A percentile compares a stretch with the other conserved stretches of the same genome.
Evolutionary conservation across 2,329 filamentous ascomycete genomes (phyloP).

Genomic region (Sarocladium kiliense): DNA sequence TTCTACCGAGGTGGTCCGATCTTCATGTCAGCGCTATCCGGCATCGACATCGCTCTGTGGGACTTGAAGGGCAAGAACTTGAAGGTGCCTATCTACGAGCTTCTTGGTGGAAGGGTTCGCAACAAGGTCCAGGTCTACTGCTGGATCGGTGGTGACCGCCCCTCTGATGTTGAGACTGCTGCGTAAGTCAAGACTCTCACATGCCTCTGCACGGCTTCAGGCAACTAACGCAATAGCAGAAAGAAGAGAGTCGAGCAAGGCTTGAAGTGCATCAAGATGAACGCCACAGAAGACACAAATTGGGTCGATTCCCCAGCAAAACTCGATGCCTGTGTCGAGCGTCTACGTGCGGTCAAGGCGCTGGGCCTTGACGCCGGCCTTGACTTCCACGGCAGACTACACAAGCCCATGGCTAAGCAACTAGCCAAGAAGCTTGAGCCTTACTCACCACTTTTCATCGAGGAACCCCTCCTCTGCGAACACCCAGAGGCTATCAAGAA

Average conservation of each 20-base stretch:
- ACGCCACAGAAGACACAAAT: slow-evolving; percentile 65
- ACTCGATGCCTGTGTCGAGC: slow-evolving; percentile 56
- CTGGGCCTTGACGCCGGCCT: slow-evolving; percentile 65
- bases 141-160: slow-evolving; percentile 70
- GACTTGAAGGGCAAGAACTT: slow-evolving; percentile 55
- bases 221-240: slow-evolving; percentile 6
- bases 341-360: slow-evolving; percentile 61
- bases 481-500: slow-evolving; percentile 51
- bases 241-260: slow-evolving; percentile 53
- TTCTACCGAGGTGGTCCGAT: slow-evolving; percentile 74
- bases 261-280: slow-evolving; percentile 66
- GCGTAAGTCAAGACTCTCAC: slow-evolving; percentile 35
- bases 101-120: slow-evolving; percentile 66
- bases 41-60: slow-evolving; percentile 72
- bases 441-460: slow-evolving; percentile 63
- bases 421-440: slow-evolving; percentile 61
- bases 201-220: no score
- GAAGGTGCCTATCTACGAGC: slow-evolving; percentile 62
- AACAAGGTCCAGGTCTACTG: slow-evolving; percentile 64
- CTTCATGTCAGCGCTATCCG: slow-evolving; percentile 69
- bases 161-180: slow-evolving; percentile 55
- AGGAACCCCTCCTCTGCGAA: slow-evolving; percentile 65
- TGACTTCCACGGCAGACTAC: slow-evolving; percentile 69
- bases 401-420: slow-evolving; percentile 72
- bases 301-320: slow-evolving; percentile 65